Percentiles rank a stretch among this genome's conserved stretches.
These are phyloP conservation scores for Jimgerdemannia flammicorona DNA, from an alignment of 192 early-diverging fungal genomes.

Conservation along the genomic window DNA sequence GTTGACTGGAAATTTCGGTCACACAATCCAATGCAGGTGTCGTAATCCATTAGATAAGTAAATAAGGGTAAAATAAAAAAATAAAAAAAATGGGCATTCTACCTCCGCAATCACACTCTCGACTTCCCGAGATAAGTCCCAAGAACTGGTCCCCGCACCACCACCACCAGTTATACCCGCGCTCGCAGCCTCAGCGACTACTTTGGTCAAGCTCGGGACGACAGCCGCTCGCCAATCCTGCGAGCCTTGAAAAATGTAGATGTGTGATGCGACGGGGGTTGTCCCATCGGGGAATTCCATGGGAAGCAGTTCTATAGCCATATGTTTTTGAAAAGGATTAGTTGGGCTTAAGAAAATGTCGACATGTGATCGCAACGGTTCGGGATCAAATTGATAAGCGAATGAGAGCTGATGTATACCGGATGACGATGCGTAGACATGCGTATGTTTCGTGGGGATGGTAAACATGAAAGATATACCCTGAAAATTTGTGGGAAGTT, in stretches of 20 bases:
- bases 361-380: neutral
- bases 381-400: no score
- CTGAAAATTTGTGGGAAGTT: slow-evolving; percentile 14
- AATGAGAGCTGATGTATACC: slow-evolving; percentile 22
- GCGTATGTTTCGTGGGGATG: slow-evolving; percentile 54
- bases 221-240: slow-evolving; percentile 42
- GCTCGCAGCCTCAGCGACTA: slow-evolving; percentile 23
- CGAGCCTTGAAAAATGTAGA: slow-evolving; percentile 58
- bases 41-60: neutral
- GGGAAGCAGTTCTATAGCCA: slow-evolving; percentile 45
- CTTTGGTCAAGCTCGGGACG: slow-evolving; percentile 31
- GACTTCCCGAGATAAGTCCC: slow-evolving; percentile 32
- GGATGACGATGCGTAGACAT: slow-evolving; percentile 43
- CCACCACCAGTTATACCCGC: slow-evolving; percentile 26
- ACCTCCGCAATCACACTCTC: slow-evolving; percentile 51
- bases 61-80: slow-evolving; percentile 3
- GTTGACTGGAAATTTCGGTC: neutral
- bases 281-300: slow-evolving; percentile 72
- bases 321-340: neutral
- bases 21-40: no score
- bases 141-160: neutral
- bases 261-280: slow-evolving; percentile 59
- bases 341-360: neutral
- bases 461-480: slow-evolving; percentile 71
- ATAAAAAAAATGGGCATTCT: neutral